Base-by-base conservation (phyloP, 768 basidiomycete species). In the Boletus rex-veris region DNA sequence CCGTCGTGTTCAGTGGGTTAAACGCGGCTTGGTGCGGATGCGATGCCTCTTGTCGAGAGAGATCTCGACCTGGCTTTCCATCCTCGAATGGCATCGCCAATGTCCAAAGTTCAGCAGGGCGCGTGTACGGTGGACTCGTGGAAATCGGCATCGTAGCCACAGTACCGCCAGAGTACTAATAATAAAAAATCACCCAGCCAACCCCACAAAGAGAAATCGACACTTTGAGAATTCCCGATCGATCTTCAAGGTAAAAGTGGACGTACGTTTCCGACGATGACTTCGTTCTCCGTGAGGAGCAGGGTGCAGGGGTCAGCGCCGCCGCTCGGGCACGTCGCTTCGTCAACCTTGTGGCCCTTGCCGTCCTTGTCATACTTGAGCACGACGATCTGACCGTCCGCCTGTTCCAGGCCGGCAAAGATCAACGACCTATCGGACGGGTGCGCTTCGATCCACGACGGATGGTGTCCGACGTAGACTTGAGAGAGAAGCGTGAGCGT, bases 231-330 rank as follows among this genome's bases (percentile, higher is more conserved):
- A 35, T 24, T 8, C 19, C 9, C 12, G 40, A 26, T 28, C 21
- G 36, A 39, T 38, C 15, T 18, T 4, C 10, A 37, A 43, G n/a
- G 26, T 16, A 7, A n/a, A 37, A 26, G 1, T 6, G 9, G 24
- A 81, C 90, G 56, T 62, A 93, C 90, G 71, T 92, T 92, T 38
- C 81, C 85, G 50, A 86, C 73, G 40, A 90, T 62, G 21, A 92
- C 64, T 41, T 86, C 79, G 45, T 80, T 71, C 26, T 82, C 77
- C 18, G 77, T 73, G 19, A 81, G 83, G 35, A 82, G 60, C 28
- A 90, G 59, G n/a, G 80, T 80, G 63, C 88, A 90, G 4, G 88
- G 85, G 54, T 82, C 80, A 1, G 70, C 72, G 0, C 86, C 86
- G 36, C 79, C 82, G 59, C 82, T 85, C 14, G 62, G 18, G 50